Evolutionary conservation across 148 eudicot species (phyloP), one percentile per base, ranked within the genome.

Genomic region (Fagopyrum esculentum): DNA sequence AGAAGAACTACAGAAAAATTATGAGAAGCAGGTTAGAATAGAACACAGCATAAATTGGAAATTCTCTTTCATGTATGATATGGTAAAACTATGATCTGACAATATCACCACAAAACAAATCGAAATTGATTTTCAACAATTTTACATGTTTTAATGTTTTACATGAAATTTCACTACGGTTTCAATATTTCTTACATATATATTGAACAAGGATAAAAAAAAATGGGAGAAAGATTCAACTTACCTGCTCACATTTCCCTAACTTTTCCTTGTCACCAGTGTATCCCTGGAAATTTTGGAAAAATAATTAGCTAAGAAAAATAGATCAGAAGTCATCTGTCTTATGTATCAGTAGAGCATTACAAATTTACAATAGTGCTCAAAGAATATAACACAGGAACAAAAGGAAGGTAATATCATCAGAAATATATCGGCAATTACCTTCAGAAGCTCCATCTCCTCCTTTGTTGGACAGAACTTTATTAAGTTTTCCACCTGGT

Each of bases 391-490:
- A 59, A 59, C 26, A 59, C 26, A 22, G 29, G 11, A 59, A 4
- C 3, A n/a, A 55, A n/a, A 55, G 66, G 4, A 9, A 19, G 35
- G 40, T 59, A 17, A 22, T 9, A 19, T 59, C 66, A 22, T 26
- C 66, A 6, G 66, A 59, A 10, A 29, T 11, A 63, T 63, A 19
- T 57, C 30, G 9, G 9, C 4, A 70, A 15, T 44, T 69, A 86
- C 92, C 92, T 86, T 84, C 69, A 88, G 85, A 73, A 83, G 77
- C 74, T 85, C 88, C 72, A 84, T 88, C 78, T 88, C 92, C 80
- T 86, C 92, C 80, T 88, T 86, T 13, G 86, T 86, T 59, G 92
- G 92, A 78, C 92, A 88, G 76, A 88, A 88, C 78, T 88, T 88
- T 55, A 86, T 82, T 44, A 88, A 84, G 78, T 88, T 88, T 10